Evolutionary conservation across 2,329 filamentous ascomycete species (phyloP).

Genomic region (Penicillium sp.): DNA sequence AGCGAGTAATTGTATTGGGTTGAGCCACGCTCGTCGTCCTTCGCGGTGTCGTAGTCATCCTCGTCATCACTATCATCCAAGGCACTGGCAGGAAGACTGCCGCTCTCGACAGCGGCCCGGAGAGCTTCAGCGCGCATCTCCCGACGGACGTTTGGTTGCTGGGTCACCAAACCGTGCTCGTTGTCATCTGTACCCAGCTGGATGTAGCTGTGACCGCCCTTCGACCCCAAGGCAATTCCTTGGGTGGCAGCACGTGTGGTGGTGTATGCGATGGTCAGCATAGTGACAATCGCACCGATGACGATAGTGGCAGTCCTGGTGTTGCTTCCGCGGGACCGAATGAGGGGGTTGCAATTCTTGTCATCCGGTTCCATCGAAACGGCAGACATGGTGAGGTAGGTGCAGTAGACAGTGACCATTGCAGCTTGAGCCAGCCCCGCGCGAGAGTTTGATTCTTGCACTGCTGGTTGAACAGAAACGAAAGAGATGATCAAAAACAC

Average conservation of each 20-base stretch:
- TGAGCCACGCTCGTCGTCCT: slow-evolving; percentile 82
- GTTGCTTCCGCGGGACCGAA: slow-evolving; percentile 70
- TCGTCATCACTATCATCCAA: slow-evolving; percentile 71
- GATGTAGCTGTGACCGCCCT: slow-evolving; percentile 55
- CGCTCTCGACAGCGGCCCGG: slow-evolving; percentile 86
- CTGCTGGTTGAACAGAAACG: slow-evolving; percentile 82
- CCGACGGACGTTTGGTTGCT: slow-evolving; percentile 75
- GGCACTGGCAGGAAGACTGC: slow-evolving; percentile 86
- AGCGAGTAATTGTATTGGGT: slow-evolving; percentile 96
- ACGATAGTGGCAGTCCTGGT: slow-evolving; percentile 84
- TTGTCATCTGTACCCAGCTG: slow-evolving; percentile 66
- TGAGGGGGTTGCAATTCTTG: slow-evolving; percentile 87
- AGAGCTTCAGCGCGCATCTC: slow-evolving; percentile 94
- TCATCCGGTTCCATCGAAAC: slow-evolving; percentile 98
- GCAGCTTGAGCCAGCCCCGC: slow-evolving; percentile 95
- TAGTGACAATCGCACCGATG: slow-evolving; percentile 90
- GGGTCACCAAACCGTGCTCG: slow-evolving; percentile 84
- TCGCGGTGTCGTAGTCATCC: slow-evolving; percentile 62
- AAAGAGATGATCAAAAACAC: slow-evolving; percentile 77
- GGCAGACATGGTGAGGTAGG: slow-evolving; percentile 95
- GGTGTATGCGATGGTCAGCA: slow-evolving; percentile 95
- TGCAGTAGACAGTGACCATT: slow-evolving; percentile 97
- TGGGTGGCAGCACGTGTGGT: slow-evolving; percentile 95
- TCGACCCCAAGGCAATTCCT: slow-evolving; percentile 59
- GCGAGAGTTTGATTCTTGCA: slow-evolving; percentile 90